Conservation (phyloP, 306 rosid species). For the Fagus crenata region DNA sequence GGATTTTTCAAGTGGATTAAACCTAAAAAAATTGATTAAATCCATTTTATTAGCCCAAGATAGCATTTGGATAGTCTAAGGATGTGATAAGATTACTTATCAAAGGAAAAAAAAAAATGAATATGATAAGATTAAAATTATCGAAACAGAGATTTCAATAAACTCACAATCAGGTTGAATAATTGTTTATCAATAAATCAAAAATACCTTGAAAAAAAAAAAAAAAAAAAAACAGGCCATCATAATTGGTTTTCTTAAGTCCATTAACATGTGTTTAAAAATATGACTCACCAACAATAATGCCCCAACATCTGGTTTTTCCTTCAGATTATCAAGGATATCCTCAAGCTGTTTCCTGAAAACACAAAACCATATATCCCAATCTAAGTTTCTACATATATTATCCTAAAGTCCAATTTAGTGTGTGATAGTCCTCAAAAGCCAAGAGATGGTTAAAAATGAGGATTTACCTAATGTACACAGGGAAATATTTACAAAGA, state of each 20-base stretch:
- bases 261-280: constrained; percentile 18
- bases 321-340: constrained; percentile 74
- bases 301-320: constrained; percentile 95
- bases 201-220: constrained; percentile 4
- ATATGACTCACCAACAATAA: constrained; percentile 68
- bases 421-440: neutral
- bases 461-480: too few species aligned
- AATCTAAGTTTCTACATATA: constrained; percentile 9
- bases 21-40: neutral
- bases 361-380: constrained; percentile 36
- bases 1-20: neutral
- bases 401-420: constrained; percentile 8
- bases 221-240: neutral
- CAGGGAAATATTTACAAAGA: neutral
- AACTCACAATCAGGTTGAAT: neutral
- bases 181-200: neutral
- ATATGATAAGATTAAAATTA: neutral
- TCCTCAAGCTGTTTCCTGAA: constrained; percentile 98
- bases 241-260: neutral
- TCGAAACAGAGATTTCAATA: neutral
- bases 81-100: neutral
- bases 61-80: neutral
- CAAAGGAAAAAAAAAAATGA: too few species aligned
- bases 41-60: neutral
- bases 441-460: too few species aligned